phyloP scores from a whole-genome alignment of 1,139 yeast genomes.

The Yamadazyma friedrichii region DNA sequence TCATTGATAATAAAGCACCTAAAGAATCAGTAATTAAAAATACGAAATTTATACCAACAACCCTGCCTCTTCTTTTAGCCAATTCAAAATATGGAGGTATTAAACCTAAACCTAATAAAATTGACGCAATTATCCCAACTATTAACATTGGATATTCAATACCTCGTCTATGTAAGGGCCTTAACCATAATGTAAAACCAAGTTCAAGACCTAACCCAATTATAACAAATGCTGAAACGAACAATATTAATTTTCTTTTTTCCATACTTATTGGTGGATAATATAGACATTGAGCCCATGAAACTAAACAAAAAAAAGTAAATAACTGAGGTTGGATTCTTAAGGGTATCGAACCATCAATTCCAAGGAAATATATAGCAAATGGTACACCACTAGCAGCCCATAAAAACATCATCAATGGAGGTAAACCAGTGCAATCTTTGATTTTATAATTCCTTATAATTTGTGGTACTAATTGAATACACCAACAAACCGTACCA shows the following conservation, averaged over 20 bases:
- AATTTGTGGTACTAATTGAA: slow-evolving; percentile 86
- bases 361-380: slow-evolving; percentile 74
- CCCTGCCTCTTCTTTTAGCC: slow-evolving; percentile 75
- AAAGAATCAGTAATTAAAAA: slow-evolving; percentile 72
- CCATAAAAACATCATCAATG: slow-evolving; percentile 83
- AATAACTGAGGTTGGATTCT: slow-evolving; percentile 87
- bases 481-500: slow-evolving; percentile 89
- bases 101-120: slow-evolving; percentile 72
- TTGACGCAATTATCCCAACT: slow-evolving; percentile 77
- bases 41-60: slow-evolving; percentile 84
- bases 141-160: slow-evolving; percentile 75
- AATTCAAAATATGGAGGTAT: slow-evolving; percentile 89
- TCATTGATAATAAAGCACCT: slow-evolving; percentile 78
- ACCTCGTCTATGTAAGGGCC: slow-evolving; percentile 61
- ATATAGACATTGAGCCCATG: slow-evolving; percentile 73
- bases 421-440: slow-evolving; percentile 83
- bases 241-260: slow-evolving; percentile 32
- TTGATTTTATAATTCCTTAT: slow-evolving; percentile 69
- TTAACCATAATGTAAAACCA: slow-evolving; percentile 71
- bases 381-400: slow-evolving; percentile 81
- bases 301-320: slow-evolving; percentile 63
- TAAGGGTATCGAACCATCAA: slow-evolving; percentile 70
- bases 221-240: slow-evolving; percentile 37
- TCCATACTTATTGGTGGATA: slow-evolving; percentile 68
- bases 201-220: slow-evolving; percentile 61